Base-by-base conservation (phyloP, 495 filamentous ascomycete species). In the Trichoderma virens region DNA sequence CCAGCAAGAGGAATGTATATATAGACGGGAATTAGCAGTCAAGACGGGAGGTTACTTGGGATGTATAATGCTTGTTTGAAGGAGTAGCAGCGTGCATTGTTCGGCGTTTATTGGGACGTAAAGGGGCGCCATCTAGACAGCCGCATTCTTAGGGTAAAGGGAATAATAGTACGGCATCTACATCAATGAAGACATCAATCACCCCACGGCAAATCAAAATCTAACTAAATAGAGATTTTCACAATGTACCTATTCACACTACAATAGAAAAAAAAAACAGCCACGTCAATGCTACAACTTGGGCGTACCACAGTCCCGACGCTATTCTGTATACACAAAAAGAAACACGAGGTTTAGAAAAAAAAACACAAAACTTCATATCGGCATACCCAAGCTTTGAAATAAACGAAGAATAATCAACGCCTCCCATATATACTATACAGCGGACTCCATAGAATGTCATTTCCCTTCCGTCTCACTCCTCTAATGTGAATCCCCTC, bases 401-500 rank as follows among this genome's bases (percentile, higher is more conserved):
- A 27, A 25, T 5, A n/a, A 47, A 8, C n/a, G n/a, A 56, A 56
- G n/a, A 56, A 56, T 28, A 30, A 56, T 5, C n/a, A 30, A 27
- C 51, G 51, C 51, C 51, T 56, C 51, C 51, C 51, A 56, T 56
- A 56, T 56, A 56, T 28, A 28, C 23, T 56, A 28, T 56, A 56
- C 51, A 27, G 51, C 51, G 11, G 16, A 30, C 51, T 56, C 51
- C 51, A 56, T 28, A 45, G 13, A 3, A 45, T 18, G 11, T 30
- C 51, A 7, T 30, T 28, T 56, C 20, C 2, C 51, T 8, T 23
- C 6, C 51, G 7, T 56, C 51, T 30, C 27, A 56, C 25, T 30
- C 51, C 23, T 56, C 51, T 56, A 56, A 13, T 56, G 51, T 30
- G 7, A 28, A 3, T 56, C 51, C 23, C 51, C 13, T 56, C 51